Base-by-base conservation (phyloP, 2,329 filamentous ascomycete species). In the Helotiales sp. region DNA sequence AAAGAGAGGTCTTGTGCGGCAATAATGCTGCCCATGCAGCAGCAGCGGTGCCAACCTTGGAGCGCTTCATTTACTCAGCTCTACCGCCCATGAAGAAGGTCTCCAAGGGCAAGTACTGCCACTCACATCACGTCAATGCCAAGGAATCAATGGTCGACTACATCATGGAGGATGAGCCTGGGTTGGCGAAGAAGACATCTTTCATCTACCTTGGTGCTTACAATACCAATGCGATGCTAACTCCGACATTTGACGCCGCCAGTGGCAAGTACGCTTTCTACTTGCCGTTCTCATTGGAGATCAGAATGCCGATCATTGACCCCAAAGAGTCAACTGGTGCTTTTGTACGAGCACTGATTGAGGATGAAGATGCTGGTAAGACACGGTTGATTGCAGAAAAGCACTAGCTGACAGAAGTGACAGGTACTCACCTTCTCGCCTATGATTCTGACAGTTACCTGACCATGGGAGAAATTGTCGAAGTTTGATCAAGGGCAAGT, bases 371-470 rank as follows among this genome's bases (percentile, higher is more conserved):
- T 0, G 59, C 73, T 0, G 31, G 31, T 34, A 12, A 34, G 31
- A 13, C 31, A 34, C 3, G 3, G 4, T 15, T 3, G 10, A 3
- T 34, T 5, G 10, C 5, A 15, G n/a, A 12, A 5, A 12, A 10
- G 31, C 31, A 34, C 12, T 5, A 34, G 31, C 10, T 5, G 31
- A 34, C 10, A 5, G 4, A 13, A 5, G 31, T 3, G 12, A 10
- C 10, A 13, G 72, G 74, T 0, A 75, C 69, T 1, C 78, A 75
- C 27, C 66, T 82, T 1, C 63, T 80, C 1, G 79, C 77, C 0
- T 80, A 77, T 54, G 74, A 79, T 48, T 80, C 77, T 54, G 74
- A 79, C 47, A 73, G 70, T 47, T 70, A 73, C 47, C 48, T 76
- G 8, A 72, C 66, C 0, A 54, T 76, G 0, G 61, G 57, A 0